Base-by-base conservation (phyloP, 768 basidiomycete genomes). In the Tylopilus sp. region DNA sequence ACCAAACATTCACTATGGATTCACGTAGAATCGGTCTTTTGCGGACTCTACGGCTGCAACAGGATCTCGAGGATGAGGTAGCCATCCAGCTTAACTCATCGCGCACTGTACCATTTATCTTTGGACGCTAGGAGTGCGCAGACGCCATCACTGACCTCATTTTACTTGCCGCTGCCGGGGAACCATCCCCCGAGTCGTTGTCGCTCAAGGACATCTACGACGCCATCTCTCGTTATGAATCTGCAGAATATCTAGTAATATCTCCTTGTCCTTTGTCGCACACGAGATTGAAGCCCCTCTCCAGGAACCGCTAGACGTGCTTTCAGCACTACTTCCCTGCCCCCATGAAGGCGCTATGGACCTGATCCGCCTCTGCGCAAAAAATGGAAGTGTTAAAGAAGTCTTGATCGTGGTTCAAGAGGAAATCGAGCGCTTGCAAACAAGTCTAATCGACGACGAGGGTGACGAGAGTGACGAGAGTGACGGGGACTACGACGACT, bases 401-500 rank as follows among this genome's bases (percentile, higher is more conserved):
- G 53, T 72, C 21, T 44, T 75, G 36, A 70, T 78, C 44, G 72
- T 72, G 2, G 41, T 69, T 17, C 73, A 77, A 44, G 77, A 75
- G 55, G 57, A 56, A 6, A 48, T 71, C 26, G 78, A 75, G 53
- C 50, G 48, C 23, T 41, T 78, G 20, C 56, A 60, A 22, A 47
- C 42, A 4, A 38, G 15, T 47, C 22, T 51, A 35, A 47, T 60
- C 47, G 46, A 48, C 21, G 57, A 58, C 12, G 61, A 57, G 4
- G 61, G 60, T 10, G 61, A 44, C 11, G 40, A 31, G 1, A 50
- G 58, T 4, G 28, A 31, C 31, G 63, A 66, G 3, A 45, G 9
- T 12, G 30, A 31, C 3, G 28, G 10, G 28, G 28, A 28, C 28
- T 5, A 28, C 13, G 13, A 64, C 12, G 49, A 39, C 7, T 3